Conservation (phyloP, 2,329 filamentous ascomycete species). For the Fusarium sp. region DNA sequence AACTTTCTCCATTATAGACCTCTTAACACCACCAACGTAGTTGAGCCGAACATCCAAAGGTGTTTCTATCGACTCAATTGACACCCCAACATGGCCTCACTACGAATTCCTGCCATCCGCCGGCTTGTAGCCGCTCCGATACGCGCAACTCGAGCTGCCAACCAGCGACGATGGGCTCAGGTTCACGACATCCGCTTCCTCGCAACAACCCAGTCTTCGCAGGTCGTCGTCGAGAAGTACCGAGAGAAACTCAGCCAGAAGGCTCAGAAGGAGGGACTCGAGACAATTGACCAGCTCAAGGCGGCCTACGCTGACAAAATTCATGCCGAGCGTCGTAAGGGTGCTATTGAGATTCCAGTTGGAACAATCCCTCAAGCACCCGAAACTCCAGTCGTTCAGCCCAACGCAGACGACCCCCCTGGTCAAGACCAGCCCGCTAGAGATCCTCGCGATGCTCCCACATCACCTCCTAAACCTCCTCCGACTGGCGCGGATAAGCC, state of each 20-base stretch:
- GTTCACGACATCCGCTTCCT: conserved; percentile 94
- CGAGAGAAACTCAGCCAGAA: conserved; percentile 86
- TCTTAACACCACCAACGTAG: conserved; percentile 9
- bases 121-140: conserved; percentile 56
- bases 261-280: conserved; percentile 78
- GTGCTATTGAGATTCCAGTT: conserved; percentile 63
- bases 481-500: conserved; percentile 46
- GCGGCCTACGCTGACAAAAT: conserved; percentile 90
- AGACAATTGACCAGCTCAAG: conserved; percentile 81
- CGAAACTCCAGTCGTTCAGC: conserved; percentile 54
- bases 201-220: conserved; percentile 78
- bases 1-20: conserved; percentile 26
- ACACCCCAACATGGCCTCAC: conserved; percentile 60
- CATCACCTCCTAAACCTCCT: conserved; percentile 23
- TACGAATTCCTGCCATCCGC: conserved; percentile 63
- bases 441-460: conserved; percentile 27
- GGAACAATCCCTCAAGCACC: conserved; percentile 54
- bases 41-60: conserved; percentile 15
- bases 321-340: conserved; percentile 74
- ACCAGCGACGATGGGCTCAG: conserved; percentile 88
- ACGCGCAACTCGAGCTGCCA: conserved; percentile 52
- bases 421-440: conserved; percentile 34
- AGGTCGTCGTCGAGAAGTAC: conserved; percentile 85
- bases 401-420: conserved; percentile 53
- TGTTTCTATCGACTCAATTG: conserved; percentile 17